Base-by-base conservation (phyloP, 164 flowering plant genomes). In the Tinospora cordifolia region DNA sequence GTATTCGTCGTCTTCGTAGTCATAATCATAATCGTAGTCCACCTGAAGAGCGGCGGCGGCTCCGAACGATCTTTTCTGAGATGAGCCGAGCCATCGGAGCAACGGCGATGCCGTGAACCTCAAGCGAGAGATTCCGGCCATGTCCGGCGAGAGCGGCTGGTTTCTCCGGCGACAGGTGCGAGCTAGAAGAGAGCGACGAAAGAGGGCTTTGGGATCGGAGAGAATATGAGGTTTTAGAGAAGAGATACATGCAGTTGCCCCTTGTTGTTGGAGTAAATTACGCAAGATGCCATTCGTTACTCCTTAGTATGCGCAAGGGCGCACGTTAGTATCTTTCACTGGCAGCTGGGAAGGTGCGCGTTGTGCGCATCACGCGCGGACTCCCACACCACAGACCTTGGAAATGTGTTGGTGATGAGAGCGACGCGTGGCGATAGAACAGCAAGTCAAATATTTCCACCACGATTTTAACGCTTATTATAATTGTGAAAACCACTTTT, bases 41-140 rank as follows among this genome's bases (percentile, higher is more conserved):
- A 69, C 57, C 57, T 71, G 75, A 40, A 75, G 73, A 22, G n/a
- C n/a, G n/a, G 82, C 81, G 0, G 81, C 81, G 9, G 72, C 68
- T 57, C 71, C 68, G 21, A 39, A 70, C 7, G 71, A 51, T 66
- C 79, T 71, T 9, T 60, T 62, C 39, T 40, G 64, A 13, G n/a
- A 8, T 9, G 54, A 13, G 0, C 68, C 40, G 5, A 69, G 21
- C 19, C 54, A 41, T 27, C 44, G 57, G 15, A 58, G 2, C n/a
- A 63, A 49, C 25, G 44, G 66, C 15, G 63, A 14, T 8, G 67
- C 65, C 8, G 70, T 67, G 21, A 63, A 25, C 59, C n/a, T 46
- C 58, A 60, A 24, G 68, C 70, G 73, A 67, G 40, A 19, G 38
- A 71, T 60, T 46, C 73, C 77, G 47, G 77, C 75, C 77, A 75